Evolutionary conservation across 148 eudicot genomes (phyloP).

Genomic region (Camellia granthamiana): DNA sequence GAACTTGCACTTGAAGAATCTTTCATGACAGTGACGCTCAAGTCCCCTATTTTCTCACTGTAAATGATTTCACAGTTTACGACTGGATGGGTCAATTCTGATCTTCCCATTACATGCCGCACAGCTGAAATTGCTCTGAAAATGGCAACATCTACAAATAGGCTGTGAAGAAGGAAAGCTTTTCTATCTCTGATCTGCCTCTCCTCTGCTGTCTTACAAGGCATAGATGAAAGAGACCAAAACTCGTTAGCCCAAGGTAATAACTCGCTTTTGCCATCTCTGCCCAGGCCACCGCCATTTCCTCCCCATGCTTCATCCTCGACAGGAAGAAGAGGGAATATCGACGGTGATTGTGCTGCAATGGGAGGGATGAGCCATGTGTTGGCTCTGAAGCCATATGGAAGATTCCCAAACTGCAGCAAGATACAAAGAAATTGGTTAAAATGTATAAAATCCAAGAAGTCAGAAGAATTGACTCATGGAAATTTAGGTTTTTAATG

Average conservation of each 20-base stretch:
- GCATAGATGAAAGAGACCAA: conserved; percentile 81
- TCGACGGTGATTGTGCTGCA: conserved; percentile 65
- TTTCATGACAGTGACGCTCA: conserved; percentile 59
- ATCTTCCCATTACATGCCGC: conserved; percentile 52
- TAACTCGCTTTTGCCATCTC: conserved; percentile 80
- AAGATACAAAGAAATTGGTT: conserved; percentile 16
- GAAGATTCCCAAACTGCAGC: conserved; percentile 96
- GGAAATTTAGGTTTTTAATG: neutral
- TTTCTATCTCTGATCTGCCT: conserved; percentile 91
- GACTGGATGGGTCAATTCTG: conserved; percentile 28
- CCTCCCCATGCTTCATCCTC: conserved; percentile 99
- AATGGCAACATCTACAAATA: conserved; percentile 96
- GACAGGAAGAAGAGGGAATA: conserved; percentile 75
- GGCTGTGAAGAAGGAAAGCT: conserved; percentile 92
- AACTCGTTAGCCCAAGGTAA: conserved; percentile 89
- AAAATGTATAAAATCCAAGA: neutral
- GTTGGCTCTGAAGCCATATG: conserved; percentile 97
- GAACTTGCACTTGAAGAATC: conserved; percentile 80
- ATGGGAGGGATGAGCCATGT: conserved; percentile 97
- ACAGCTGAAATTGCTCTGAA: conserved; percentile 73
- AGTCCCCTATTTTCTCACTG: conserved; percentile 73
- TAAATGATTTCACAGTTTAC: conserved; percentile 40
- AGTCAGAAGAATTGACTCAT: neutral
- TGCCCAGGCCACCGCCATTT: conserved; percentile 94
- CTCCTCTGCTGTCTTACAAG: conserved; percentile 95